Evolutionary conservation across 2,329 filamentous ascomycete species (phyloP).

Genomic region (Penicillium digitatum): DNA sequence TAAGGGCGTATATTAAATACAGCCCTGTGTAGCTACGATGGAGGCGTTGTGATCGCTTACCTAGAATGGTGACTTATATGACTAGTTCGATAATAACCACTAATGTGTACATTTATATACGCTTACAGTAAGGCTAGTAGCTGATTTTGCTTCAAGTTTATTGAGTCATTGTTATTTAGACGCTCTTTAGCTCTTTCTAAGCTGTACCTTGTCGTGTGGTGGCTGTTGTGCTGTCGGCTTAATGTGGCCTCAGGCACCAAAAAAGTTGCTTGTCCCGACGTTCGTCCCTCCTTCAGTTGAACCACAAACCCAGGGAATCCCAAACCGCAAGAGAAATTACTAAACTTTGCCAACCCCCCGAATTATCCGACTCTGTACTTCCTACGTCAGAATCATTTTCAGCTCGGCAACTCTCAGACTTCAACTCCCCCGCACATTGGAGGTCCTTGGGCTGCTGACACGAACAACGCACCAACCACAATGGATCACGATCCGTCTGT

Average conservation of each 20-base stretch:
- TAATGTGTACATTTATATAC: neutral
- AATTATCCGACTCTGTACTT: neutral
- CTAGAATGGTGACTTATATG: neutral
- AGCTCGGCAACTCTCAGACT: neutral
- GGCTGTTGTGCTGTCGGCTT: neutral
- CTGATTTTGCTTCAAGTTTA: neutral
- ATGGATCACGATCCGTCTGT: slow-evolving; percentile 40
- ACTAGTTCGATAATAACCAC: neutral
- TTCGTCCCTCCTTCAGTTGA: neutral
- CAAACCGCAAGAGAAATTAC: neutral
- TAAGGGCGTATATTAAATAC: neutral
- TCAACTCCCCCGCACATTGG: neutral
- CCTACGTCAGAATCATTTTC: neutral
- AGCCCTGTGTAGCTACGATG: neutral
- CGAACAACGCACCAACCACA: slow-evolving; percentile 12
- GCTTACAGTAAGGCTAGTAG: too few relatives aligned
- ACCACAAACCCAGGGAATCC: neutral
- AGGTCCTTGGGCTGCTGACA: neutral
- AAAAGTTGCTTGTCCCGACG: neutral
- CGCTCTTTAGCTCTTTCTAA: neutral
- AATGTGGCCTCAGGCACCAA: slow-evolving; percentile 7
- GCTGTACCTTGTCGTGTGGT: neutral
- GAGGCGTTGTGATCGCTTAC: neutral
- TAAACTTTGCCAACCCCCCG: neutral
- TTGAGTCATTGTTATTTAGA: neutral